Conservation (phyloP, 2,329 filamentous ascomycete genomes). For the Neopestalotiopsis rosae region DNA sequence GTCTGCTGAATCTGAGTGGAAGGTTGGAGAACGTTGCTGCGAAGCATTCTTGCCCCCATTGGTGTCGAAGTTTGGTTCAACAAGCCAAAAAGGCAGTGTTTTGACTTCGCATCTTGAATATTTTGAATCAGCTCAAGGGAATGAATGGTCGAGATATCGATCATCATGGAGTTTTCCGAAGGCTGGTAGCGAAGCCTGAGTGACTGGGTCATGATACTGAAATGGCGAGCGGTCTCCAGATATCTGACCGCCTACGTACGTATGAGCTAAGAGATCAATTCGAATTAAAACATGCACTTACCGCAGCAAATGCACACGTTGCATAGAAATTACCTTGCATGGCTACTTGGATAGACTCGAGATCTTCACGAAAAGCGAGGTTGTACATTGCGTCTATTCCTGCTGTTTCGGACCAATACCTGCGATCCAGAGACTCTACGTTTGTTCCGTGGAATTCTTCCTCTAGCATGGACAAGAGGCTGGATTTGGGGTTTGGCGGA, state of each 20-base stretch:
- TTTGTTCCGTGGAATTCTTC: constrained; percentile 70
- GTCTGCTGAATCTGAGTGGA: constrained; percentile 71
- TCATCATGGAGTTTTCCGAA: constrained; percentile 93
- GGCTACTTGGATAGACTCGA: constrained; percentile 80
- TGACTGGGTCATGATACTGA: constrained; percentile 78
- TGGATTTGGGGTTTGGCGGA: constrained; percentile 70
- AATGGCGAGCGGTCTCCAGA: constrained; percentile 71
- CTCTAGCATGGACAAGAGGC: constrained; percentile 75
- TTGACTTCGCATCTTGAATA: constrained; percentile 76
- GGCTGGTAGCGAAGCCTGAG: constrained; percentile 86
- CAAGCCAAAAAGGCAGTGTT: constrained; percentile 81
- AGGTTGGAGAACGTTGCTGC: constrained; percentile 88
- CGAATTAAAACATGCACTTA: constrained; percentile 47
- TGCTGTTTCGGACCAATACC: constrained; percentile 80
- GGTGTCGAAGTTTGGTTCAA: constrained; percentile 85
- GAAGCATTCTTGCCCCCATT: constrained; percentile 85
- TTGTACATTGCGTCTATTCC: constrained; percentile 80
- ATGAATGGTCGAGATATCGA: constrained; percentile 85
- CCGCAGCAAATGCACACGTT: constrained; percentile 83
- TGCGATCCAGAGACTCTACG: constrained; percentile 72
- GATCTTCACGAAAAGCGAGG: constrained; percentile 80
- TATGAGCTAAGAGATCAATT: constrained; percentile 23
- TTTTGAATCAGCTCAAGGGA: constrained; percentile 93
- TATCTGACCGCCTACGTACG: constrained; percentile 75
- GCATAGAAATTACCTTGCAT: constrained; percentile 86